phyloP scores from a whole-genome alignment of 352 stramenopile species.

The Pythium plurisporium region DNA sequence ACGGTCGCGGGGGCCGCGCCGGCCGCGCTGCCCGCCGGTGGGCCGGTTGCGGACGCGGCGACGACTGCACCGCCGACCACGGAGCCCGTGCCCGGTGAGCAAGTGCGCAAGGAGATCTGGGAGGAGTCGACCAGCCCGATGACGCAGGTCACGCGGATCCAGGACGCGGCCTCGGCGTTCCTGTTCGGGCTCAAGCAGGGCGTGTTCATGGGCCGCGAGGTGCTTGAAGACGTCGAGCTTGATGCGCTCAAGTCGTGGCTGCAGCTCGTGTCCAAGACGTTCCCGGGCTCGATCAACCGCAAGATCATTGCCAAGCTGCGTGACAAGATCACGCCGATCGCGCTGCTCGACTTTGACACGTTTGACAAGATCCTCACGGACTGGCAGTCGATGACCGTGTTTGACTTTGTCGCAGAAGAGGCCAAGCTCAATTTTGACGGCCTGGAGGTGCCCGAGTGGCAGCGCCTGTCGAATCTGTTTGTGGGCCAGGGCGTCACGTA shows the following conservation, averaged over 20 bases:
- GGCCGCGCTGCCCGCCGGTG: neutral
- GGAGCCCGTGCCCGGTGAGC: conserved; percentile 32
- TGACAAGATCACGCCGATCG: conserved; percentile 40
- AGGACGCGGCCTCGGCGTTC: conserved; percentile 74
- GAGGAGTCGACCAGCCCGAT: conserved; percentile 72
- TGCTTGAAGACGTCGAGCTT: conserved; percentile 72
- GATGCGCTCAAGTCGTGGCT: conserved; percentile 77
- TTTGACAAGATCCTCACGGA: conserved; percentile 56
- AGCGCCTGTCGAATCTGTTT: conserved; percentile 61
- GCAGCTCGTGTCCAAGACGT: conserved; percentile 64
- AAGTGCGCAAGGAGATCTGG: conserved; percentile 49
- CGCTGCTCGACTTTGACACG: conserved; percentile 67
- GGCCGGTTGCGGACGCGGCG: neutral
- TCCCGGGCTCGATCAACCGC: conserved; percentile 69
- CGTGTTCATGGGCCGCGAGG: conserved; percentile 68
- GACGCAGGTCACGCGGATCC: conserved; percentile 70
- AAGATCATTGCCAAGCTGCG: conserved; percentile 54
- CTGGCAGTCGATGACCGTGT: conserved; percentile 52
- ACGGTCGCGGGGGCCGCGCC: neutral
- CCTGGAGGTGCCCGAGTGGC: conserved; percentile 50
- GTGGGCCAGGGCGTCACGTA: conserved; percentile 58
- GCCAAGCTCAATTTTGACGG: conserved; percentile 45
- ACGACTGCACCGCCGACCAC: conserved; percentile 9
- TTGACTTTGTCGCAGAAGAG: conserved; percentile 54
- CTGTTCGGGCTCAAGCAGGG: conserved; percentile 76